A percentile compares a stretch with the other conserved stretches of the same genome.
phyloP scores from a whole-genome alignment of 805 yeast species.

The Candida sanyiensis region DNA sequence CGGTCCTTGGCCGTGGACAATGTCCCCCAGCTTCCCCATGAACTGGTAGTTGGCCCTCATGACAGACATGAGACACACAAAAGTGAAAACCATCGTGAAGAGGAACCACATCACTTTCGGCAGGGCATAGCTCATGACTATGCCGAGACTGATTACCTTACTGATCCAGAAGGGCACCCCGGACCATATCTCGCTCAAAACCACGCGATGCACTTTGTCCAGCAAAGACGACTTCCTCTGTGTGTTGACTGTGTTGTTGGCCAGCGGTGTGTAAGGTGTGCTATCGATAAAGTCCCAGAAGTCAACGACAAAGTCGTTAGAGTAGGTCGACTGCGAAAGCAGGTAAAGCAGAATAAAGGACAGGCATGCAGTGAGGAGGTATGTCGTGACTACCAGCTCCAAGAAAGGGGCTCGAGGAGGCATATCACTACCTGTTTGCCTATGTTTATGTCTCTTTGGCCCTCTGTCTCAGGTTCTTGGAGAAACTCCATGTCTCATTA shows the following conservation, averaged over 20 bases:
- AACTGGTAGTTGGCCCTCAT: constrained; percentile 3
- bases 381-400: not conserved
- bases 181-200: not conserved
- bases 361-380: not conserved
- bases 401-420: not conserved
- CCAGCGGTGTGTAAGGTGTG: not conserved
- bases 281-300: constrained; percentile 1
- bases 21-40: not conserved
- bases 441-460: not conserved
- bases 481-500: no score
- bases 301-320: not conserved
- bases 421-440: not conserved
- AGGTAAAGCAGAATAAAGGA: not conserved
- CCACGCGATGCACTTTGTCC: not conserved
- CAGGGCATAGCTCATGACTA: constrained; percentile 2
- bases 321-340: constrained; percentile 1
- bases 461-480: no score
- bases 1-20: not conserved
- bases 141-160: not conserved
- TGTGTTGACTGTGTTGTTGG: not conserved
- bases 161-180: not conserved
- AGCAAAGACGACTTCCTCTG: not conserved
- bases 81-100: not conserved
- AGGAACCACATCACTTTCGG: not conserved
- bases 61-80: constrained; percentile 1